A percentile compares a stretch with the other conserved stretches of the same genome.
Conservation (phyloP, 345 rosid genomes). For the Moricandia moricandioides region DNA sequence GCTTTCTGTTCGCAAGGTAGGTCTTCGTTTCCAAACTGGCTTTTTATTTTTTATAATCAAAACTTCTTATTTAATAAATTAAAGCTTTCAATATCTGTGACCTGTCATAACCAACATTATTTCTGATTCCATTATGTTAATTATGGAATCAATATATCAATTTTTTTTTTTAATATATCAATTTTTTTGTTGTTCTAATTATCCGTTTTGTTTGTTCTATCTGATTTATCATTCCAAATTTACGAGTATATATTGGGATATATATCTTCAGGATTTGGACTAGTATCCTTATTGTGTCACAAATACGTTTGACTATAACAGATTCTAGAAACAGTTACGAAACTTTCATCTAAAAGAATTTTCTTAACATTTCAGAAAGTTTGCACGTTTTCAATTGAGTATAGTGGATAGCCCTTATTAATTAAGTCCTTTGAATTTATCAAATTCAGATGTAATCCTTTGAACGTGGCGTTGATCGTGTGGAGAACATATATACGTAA, state of each 20-base stretch:
- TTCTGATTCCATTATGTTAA: conserved; percentile 2
- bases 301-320: not conserved
- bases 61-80: not conserved
- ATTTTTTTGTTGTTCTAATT: not conserved
- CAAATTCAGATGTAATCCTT: conserved; percentile 7
- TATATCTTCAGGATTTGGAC: not conserved
- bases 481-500: conserved; percentile 10
- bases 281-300: not conserved
- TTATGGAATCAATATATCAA: conserved; percentile 7
- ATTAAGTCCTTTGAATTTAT: conserved; percentile 1
- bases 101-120: conserved; percentile 31
- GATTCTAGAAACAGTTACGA: conserved; percentile 1
- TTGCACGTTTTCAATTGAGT: conserved; percentile 32
- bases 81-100: conserved; percentile 21
- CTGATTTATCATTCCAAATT: conserved; percentile 1
- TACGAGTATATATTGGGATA: not conserved
- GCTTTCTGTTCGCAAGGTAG: conserved; percentile 18
- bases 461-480: conserved; percentile 19
- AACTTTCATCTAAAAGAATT: not conserved
- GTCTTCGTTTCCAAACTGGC: not conserved
- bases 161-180: conserved; percentile 1
- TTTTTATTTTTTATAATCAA: not conserved
- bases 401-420: conserved; percentile 22
- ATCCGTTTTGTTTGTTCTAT: not conserved
- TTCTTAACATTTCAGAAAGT: conserved; percentile 8